Evolutionary conservation across 345 rosid species (phyloP).

Genomic region (Gossypium sturtianum): DNA sequence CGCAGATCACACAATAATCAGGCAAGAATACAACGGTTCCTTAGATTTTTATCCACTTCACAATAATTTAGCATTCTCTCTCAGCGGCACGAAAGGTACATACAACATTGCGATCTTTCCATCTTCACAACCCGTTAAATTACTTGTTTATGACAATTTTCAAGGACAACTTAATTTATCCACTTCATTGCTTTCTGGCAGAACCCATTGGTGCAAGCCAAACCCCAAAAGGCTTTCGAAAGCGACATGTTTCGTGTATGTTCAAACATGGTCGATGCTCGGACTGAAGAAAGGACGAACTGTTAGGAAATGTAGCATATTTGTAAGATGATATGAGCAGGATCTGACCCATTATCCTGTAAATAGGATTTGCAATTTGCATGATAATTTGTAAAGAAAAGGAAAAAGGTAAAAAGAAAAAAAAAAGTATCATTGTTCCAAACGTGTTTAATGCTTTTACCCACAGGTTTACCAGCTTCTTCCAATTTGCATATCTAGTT

Average conservation of each 20-base stretch:
- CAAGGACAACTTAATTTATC: too few species aligned
- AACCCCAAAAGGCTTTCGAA: neutral
- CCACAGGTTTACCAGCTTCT: too few species aligned
- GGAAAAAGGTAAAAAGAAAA: neutral
- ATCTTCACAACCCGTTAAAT: neutral
- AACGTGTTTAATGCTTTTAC: too few species aligned
- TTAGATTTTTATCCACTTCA: constrained; percentile 38
- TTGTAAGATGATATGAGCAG: neutral
- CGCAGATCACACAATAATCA: constrained; percentile 16
- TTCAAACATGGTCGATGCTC: neutral
- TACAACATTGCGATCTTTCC: neutral
- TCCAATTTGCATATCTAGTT: too few species aligned
- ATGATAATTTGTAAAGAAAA: neutral
- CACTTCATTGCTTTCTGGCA: neutral
- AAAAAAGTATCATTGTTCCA: too few species aligned
- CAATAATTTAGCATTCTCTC: constrained; percentile 17
- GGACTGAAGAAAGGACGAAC: neutral
- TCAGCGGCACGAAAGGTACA: neutral
- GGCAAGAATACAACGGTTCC: constrained; percentile 42
- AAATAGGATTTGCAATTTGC: neutral
- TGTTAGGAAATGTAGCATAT: neutral
- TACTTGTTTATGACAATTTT: neutral
- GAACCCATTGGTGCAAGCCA: neutral
- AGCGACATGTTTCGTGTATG: neutral
- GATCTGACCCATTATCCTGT: neutral